Evolutionary conservation across 2,329 filamentous ascomycete species (phyloP), one percentile per base, ranked within the genome.

Genomic region (Trichophyton equinum): DNA sequence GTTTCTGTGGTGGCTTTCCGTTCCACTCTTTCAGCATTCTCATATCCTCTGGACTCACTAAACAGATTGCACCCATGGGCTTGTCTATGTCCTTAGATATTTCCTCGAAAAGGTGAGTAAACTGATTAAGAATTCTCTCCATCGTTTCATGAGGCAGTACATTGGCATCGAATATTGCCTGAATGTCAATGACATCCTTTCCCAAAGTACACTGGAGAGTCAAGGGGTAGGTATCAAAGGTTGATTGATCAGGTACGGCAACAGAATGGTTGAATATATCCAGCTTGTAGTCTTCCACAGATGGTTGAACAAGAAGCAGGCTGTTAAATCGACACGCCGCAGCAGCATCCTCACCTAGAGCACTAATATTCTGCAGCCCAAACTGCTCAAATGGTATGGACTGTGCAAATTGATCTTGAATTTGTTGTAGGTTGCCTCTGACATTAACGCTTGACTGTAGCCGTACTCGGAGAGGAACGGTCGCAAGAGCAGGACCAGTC

Each of bases 301-400:
- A 47, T 27, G 62, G 61, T 44, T 65, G 61, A 33, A 77, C 72
- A 1, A 70, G 71, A 5, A 77, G 67, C 55, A 76, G 64, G 58
- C 71, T 77, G 38, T 73, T 69, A 62, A 77, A 75, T 18, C 73
- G 68, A 62, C 72, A 77, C n/a, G 74, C 75, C 4, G 68, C 65
- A 11, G 70, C 67, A 5, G 72, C 69, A 61, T 76, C 73, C 1
- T 76, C 71, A 63, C 79, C 81, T 15, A 83, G 69, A 30, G 73
- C 71, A 62, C 81, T 51, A 76, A 85, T 83, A 9, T 77, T 75
- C 0, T 70, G 65, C 38, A 75, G 73, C 3, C 74, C 72, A 9
- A 84, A 77, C 1, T 78, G 79, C 53, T 79, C 79, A 25, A 79
- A 82, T 65, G 82, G 82, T 77, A 84, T 82, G 59, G 81, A 77